Conservation (phyloP, 495 filamentous ascomycete genomes). For the Neurospora africana region DNA sequence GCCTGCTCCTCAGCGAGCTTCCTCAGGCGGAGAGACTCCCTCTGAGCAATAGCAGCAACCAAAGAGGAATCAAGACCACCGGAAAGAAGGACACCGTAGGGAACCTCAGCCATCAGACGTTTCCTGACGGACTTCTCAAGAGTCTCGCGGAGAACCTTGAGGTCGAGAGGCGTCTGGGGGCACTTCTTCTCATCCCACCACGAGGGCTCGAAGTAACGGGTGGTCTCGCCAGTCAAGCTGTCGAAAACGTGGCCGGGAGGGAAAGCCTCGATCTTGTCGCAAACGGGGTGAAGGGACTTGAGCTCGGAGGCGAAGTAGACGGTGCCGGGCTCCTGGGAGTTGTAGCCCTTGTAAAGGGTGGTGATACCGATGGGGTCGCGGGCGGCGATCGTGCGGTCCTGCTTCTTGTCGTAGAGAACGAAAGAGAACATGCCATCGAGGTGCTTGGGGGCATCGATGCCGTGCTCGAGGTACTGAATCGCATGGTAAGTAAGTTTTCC, state of each 20-base stretch:
- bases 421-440: conserved; percentile 99
- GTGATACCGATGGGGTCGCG: conserved; percentile 96
- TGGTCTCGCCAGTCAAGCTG: conserved; percentile 70
- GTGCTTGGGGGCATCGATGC: conserved; percentile 82
- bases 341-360: conserved; percentile 91
- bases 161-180: conserved; percentile 69
- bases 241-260: conserved; percentile 94
- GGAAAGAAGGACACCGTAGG: conserved; percentile 90
- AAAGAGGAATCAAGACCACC: conserved; percentile 93
- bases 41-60: conserved; percentile 89
- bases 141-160: conserved; percentile 64
- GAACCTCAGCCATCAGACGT: conserved; percentile 96
- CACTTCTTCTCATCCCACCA: conserved; percentile 84
- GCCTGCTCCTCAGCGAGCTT: conserved; percentile 43
- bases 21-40: conserved; percentile 72
- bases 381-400: conserved; percentile 84
- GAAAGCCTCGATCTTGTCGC: conserved; percentile 89
- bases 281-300: conserved; percentile 86
- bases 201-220: conserved; percentile 77
- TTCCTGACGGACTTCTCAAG: conserved; percentile 91
- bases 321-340: conserved; percentile 66
- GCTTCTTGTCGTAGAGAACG: conserved; percentile 88
- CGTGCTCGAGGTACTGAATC: conserved; percentile 77
- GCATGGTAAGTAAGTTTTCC: neutral
- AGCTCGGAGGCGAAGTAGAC: conserved; percentile 96